Base-by-base conservation (phyloP, 2,329 filamentous ascomycete species). In the Emergomyces orientalis region DNA sequence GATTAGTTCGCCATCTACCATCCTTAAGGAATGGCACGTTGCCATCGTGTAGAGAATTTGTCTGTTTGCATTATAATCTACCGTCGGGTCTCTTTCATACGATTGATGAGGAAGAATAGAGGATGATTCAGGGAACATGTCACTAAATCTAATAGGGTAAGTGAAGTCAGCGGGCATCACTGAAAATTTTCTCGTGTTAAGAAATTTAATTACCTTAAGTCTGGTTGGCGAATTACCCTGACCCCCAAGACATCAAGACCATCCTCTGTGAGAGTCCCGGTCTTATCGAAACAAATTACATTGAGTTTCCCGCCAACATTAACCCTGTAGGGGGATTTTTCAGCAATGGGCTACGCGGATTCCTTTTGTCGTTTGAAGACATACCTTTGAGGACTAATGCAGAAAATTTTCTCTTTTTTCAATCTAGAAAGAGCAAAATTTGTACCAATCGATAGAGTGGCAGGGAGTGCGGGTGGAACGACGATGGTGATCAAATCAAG, bases 401-500 rank as follows among this genome's bases (percentile, higher is more conserved):
- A 99, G 72, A 96, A 99, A 45, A 99, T 97, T 52, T 91, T 84
- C 73, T 95, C 92, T 66, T 87, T 85, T 76, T 91, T 96, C 37
- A 99, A 80, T 32, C 94, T 86, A 13, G 85, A 87, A 1, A 99
- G 79, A 1, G 94, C 95, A 74, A 99, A 99, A 72, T 93, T 97
- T 17, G 91, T 97, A 52, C 94, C 94, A 69, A 99, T 99, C 0
- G 91, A 96, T 57, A 99, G 81, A 0, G 94, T 99, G 1, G 94
- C 94, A 0, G 94, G 95, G 7, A 99, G 80, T 9, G 94, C 94
- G 22, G 94, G 94, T 19, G 94, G 94, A 0, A 99, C 94, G 11
- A 97, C 92, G 66, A 99, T 99, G 1, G 94, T 99, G 69, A 99
- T 97, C 62, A 99, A 78, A 78, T 99, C 94, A 55, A 99, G 81